Base-by-base conservation (phyloP, 2,329 filamentous ascomycete genomes). In the Beauveria sp. region DNA sequence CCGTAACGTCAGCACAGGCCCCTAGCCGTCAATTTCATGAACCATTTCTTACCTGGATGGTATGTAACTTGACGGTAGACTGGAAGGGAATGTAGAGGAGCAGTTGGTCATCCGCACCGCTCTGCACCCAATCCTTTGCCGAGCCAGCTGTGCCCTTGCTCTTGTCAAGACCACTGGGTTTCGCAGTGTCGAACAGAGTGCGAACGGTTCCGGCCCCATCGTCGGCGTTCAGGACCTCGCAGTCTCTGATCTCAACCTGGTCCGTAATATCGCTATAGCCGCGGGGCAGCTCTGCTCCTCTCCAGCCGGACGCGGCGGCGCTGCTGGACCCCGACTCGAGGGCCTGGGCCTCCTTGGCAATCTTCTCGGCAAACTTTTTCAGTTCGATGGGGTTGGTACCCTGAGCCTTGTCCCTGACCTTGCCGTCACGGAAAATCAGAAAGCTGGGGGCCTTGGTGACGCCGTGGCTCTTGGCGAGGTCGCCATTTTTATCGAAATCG, bases 71-170 rank as follows among this genome's bases (percentile, higher is more conserved):
- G 66, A 96, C 74, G 53, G 87, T 90, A 38, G 88, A 86, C 74
- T 93, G 88, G 77, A 99, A 96, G 1, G 95, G 93, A 62, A 96
- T 82, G 75, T 88, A 98, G 52, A 99, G 83, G 83, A 98, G 90
- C 65, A 99, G 80, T 79, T 99, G 95, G 77, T 98, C 93, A 72
- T 99, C 95, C 42, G 93, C 96, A 71, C 97, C 93, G 74, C 91
- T 97, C 80, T 97, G 91, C 24, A 98, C 87, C 88, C 90, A 98
- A 75, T 99, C 93, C 71, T 84, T 85, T 60, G 66, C 65, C 34
- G 77, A 73, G 40, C 65, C 85, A 59, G 66, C 65, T 31, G 78
- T 73, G 40, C 65, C 63, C 70, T 86, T 86, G 61, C 77, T 82
- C 69, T 86, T 85, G 54, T 75, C 73, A 61, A 93, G 74, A 1